Evolutionary conservation across 2,329 filamentous ascomycete genomes (phyloP), one percentile per base, ranked within the genome.

Genomic region (Lachnellula subtilissima): DNA sequence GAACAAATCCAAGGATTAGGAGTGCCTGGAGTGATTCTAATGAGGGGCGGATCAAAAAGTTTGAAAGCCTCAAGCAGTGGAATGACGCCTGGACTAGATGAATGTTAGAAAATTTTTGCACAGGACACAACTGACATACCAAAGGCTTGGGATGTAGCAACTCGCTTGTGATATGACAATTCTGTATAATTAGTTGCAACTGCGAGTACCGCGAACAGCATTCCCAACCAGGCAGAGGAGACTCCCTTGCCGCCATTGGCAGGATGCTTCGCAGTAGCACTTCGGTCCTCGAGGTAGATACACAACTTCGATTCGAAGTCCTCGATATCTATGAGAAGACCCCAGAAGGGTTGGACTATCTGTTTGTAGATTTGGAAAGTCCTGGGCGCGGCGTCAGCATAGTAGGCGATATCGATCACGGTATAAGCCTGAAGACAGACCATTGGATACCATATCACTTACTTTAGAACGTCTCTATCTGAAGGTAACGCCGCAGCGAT

Each of bases 171-270:
- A 58, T 86, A 86, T 0, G 83, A 80, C 1, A 81, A 82, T 64
- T 87, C 84, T 51, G 85, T 81, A 61, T 86, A 87, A 64, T 87
- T 84, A 0, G 83, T 85, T 6, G 83, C 83, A 17, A 86, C 83
- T 3, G 83, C 83, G 54, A 87, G 73, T 1, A 87, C 82, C 6
- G 82, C 80, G 64, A 87, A 87, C 8, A 87, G 74, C 53, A 86
- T 85, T 37, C 83, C 82, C 1, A 87, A 74, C 84, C 84, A 87
- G 8, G 84, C 85, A 15, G 83, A 82, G 1, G 83, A 84, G 14
- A 86, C 67, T 2, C 67, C 64, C 56, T 68, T 70, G 15, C 65
- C 53, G 35, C 61, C 62, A 40, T 56, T 63, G 8, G 57, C 59
- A 23, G 58, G 61, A 40, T 66, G 61, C 45, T 67, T 67, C 76